Evolutionary conservation across 495 filamentous ascomycete genomes (phyloP), one percentile per base, ranked within the genome.

Genomic region (Pyronema domesticum): DNA sequence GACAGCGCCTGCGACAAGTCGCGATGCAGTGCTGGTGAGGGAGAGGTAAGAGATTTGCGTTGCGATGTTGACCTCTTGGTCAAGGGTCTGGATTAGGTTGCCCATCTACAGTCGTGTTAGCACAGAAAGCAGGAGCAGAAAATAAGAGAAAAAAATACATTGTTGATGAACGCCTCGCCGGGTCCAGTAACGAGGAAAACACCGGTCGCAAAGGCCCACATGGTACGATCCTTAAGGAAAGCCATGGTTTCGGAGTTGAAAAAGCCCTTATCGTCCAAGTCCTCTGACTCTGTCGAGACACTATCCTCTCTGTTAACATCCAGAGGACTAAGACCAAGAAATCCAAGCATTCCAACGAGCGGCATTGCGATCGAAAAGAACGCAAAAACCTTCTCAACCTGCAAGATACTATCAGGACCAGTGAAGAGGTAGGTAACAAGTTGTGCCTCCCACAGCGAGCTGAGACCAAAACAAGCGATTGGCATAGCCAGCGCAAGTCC

Each of bases 81-180:
- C 84, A 8, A 96, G 72, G 1, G 91, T 88, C 56, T 83, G 81
- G 61, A 95, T 86, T 55, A 98, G 81, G 17, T 89, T 94, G 43
- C 91, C 91, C 46, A 98, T 68, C 75, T 78, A 42, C 45, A n/a
- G 6, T n/a, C n/a, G 56, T 23, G 60, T 56, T 56, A n/a, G 57
- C 37, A 23, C 3, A 39, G 40, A 15, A 53, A 50, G 34, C 18
- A 55, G n/a, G 3, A 37, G 10, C 1, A 6, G 43, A 18, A n/a
- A 15, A 56, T 5, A 37, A 52, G 34, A 23, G 37, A 34, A 15
- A 3, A 3, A 61, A 59, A 10, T 58, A 77, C 76, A 60, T 98
- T 98, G 70, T 96, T 98, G 62, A 95, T 87, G 68, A 95, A 98
- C 7, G 88, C 82, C 72, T 98, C 91, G 15, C 89, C 89, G 0